Percentiles rank a stretch among this genome's conserved stretches.
These are phyloP conservation scores for Magnolia officinalis DNA, from an alignment of 164 flowering plant species.

Conservation along the genomic window DNA sequence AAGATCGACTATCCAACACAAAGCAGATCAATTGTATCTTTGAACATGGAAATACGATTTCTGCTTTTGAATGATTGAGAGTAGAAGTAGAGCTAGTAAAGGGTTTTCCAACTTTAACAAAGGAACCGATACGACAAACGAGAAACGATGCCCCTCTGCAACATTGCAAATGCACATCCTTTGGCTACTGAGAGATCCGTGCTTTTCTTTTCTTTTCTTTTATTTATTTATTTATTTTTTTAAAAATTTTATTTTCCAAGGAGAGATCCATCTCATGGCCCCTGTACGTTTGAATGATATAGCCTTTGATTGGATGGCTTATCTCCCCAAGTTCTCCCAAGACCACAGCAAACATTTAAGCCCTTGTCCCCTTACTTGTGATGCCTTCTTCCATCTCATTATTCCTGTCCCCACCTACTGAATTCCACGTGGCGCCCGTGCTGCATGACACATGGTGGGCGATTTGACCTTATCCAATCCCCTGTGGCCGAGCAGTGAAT, in stretches of 20 bases:
- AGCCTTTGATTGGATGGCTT: slow-evolving; percentile 6
- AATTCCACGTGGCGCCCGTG: background rate
- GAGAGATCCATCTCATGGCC: background rate
- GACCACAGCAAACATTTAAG: background rate
- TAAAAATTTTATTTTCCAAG: background rate
- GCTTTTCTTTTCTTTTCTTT: no score
- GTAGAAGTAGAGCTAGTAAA: slow-evolving; percentile 2
- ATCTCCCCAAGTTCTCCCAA: background rate
- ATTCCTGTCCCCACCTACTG: background rate
- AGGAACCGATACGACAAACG: slow-evolving; percentile 2
- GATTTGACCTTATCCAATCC: background rate
- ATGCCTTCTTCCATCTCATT: background rate
- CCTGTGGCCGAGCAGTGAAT: background rate
- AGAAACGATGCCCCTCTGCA: background rate
- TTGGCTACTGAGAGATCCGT: background rate
- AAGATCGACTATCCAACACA: background rate
- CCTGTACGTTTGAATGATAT: background rate
- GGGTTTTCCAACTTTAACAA: slow-evolving; percentile 1
- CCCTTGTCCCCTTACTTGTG: background rate
- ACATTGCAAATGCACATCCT: background rate
- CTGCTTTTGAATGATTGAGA: slow-evolving; percentile 7
- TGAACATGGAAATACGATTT: slow-evolving; percentile 1
- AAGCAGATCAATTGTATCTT: background rate
- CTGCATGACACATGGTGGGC: background rate
- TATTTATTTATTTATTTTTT: background rate